Evolutionary conservation across 2,329 filamentous ascomycete species (phyloP).

Genomic region (Septoria linicola): DNA sequence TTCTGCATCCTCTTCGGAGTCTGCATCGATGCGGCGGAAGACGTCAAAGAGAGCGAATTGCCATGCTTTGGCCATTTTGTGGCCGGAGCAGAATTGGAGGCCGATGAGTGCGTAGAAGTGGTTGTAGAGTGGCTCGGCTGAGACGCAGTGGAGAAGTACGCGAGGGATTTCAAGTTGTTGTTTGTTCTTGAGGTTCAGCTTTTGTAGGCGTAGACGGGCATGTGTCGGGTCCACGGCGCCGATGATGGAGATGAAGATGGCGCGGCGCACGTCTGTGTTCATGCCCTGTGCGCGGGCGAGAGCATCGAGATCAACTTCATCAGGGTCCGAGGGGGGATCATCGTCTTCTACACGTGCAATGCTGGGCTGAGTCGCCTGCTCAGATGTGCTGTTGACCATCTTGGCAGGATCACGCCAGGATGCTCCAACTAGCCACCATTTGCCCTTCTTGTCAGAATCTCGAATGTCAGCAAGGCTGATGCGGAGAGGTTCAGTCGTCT

Average conservation of each 20-base stretch:
- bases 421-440: conserved; percentile 99
- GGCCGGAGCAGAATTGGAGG: conserved; percentile 71
- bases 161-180: conserved; percentile 84
- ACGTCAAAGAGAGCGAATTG: conserved; percentile 84
- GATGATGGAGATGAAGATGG: conserved; percentile 92
- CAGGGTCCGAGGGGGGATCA: conserved; percentile 34
- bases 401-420: conserved; percentile 64
- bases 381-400: conserved; percentile 21
- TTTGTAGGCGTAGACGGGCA: conserved; percentile 73
- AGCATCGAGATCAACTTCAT: conserved; percentile 62
- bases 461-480: conserved; percentile 80
- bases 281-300: conserved; percentile 81
- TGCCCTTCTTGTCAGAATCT: conserved; percentile 80
- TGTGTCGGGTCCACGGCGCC: conserved; percentile 81
- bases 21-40: conserved; percentile 69
- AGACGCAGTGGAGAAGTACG: conserved; percentile 83
- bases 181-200: conserved; percentile 79
- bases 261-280: conserved; percentile 80
- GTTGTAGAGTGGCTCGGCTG: conserved; percentile 81
- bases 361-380: conserved; percentile 15
- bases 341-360: conserved; percentile 26
- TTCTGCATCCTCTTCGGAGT: conserved; percentile 57
- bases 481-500: conserved; percentile 76
- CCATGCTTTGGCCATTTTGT: conserved; percentile 75
- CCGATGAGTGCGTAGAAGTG: conserved; percentile 90